Evolutionary conservation across 2,329 filamentous ascomycete species (phyloP), one percentile per base, ranked within the genome.

Genomic region (Ceratocystis variospora): DNA sequence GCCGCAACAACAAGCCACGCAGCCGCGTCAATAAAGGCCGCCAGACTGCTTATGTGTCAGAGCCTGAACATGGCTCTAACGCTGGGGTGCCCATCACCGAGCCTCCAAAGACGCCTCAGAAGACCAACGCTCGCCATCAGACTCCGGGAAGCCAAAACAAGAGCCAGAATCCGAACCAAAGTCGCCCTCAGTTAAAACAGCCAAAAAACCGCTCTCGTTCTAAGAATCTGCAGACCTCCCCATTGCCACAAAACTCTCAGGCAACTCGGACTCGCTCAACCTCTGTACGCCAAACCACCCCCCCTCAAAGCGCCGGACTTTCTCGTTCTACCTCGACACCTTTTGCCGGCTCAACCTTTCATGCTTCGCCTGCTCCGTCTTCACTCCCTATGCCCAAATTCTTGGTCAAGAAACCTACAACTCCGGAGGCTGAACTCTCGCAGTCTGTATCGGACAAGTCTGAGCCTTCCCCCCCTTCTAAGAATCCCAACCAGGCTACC

Each of bases 311-410:
- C 61, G 64, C 63, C 15, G 63, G 67, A 2, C 28, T 68, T 53
- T 62, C 66, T n/a, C 50, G 50, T 3, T 66, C 67, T 22, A 55
- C 44, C 31, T 62, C 66, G 15, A 79, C 84, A 68, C 86, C 87
- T 59, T 99, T 96, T 76, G 94, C 94, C 48, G 94, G 93, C 15
- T 88, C 93, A 44, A 95, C 91, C 4, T 99, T 97, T 75, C 92
- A 96, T 75, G 89, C 91, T 50, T 97, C 94, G 7, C 94, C 94
- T 22, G 93, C 92, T 1, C 88, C 94, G 0, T 95, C 91, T 7
- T 86, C 90, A 28, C 80, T 99, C 41, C 94, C 94, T 0, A 88
- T 96, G 67, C 94, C 94, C 10, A 95, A 88, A 72, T 96, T 96
- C 74, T 83, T 80, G 44, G 87, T 88, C 33, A 92, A 88, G 72